Evolutionary conservation across 1,139 yeast genomes (phyloP), one percentile per base, ranked within the genome.

Genomic region (Yamadazyma sp.): DNA sequence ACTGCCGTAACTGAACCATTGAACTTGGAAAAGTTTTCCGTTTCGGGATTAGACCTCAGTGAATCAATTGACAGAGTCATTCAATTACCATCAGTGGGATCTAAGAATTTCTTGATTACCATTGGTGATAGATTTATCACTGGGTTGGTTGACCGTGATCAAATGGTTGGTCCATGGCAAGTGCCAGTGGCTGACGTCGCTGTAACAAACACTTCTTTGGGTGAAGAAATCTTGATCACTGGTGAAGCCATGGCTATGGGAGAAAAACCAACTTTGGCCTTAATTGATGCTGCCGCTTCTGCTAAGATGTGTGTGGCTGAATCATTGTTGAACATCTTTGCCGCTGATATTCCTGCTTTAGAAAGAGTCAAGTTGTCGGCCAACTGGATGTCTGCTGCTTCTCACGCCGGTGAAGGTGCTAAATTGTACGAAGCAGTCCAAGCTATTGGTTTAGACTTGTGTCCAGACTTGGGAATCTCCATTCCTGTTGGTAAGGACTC

Each of bases 131-230:
- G 99, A 67, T 78, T 94, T 22, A 94, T 94, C 44, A 92, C 97
- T 29, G 99, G 99, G 34, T 77, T 94, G 52, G 86, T 92, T 46
- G 97, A 95, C 56, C 83, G 98, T 60, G 99, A 94, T 61, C 99
- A 94, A 70, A 85, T 90, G 85, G 97, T 94, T 44, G 99, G 99
- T 32, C 98, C 98, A 56, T 94, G 98, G 97, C 99, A 94, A 73
- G 90, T 86, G 5, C 98, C 99, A 31, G 98, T 94, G 17, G 94
- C 98, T n/a, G 97, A 94, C 61, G 97, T 89, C 41, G 98, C 96
- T 63, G 97, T 92, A 39, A 90, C 98, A 14, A 84, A 87, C 43
- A 84, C 97, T 0, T 86, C 97, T 2, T 75, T 88, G 39, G 97
- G 95, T 52, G 85, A 81, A 38, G 70, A 74, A 6, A 65, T 86